Evolutionary conservation across 2,329 filamentous ascomycete genomes (phyloP).

Genomic region (Coniochaeta hoffmannii): DNA sequence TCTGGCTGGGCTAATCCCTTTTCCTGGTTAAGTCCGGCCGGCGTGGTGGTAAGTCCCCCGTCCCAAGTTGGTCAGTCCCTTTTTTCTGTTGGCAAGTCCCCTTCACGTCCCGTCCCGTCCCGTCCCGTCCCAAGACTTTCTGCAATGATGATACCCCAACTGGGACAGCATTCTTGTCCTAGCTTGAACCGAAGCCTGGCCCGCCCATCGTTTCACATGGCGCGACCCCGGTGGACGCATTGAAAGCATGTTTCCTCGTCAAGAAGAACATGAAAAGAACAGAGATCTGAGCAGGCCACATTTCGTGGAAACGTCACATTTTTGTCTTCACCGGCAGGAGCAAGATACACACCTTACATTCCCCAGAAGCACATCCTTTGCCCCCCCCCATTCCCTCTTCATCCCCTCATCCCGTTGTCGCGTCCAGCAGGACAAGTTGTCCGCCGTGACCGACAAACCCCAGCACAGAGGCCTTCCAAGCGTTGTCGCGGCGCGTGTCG

Average conservation of each 20-base stretch:
- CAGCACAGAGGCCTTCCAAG: background rate
- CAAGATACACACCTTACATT: background rate
- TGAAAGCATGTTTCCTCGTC: slow-evolving; percentile 2
- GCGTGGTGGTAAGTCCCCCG: background rate
- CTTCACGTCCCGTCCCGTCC: background rate
- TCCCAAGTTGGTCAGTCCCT: background rate
- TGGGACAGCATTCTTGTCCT: slow-evolving; percentile 6
- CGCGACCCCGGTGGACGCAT: background rate
- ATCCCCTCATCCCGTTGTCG: background rate
- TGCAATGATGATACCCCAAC: slow-evolving; percentile 18
- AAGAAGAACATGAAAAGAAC: slow-evolving; percentile 21
- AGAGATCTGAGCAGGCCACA: slow-evolving; percentile 25
- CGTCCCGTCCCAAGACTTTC: background rate
- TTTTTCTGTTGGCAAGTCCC: background rate
- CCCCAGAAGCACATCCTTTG: background rate
- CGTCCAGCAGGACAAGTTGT: background rate
- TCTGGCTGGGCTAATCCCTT: no score
- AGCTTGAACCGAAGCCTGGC: background rate
- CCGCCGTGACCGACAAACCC: background rate
- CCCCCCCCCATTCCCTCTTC: background rate
- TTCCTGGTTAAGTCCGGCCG: no score
- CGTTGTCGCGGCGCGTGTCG: background rate
- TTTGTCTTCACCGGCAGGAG: background rate
- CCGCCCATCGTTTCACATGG: background rate
- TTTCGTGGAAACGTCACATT: background rate